Evolutionary conservation across 208 protist species (phyloP).

Genomic region (Wallacemonas sp.): DNA sequence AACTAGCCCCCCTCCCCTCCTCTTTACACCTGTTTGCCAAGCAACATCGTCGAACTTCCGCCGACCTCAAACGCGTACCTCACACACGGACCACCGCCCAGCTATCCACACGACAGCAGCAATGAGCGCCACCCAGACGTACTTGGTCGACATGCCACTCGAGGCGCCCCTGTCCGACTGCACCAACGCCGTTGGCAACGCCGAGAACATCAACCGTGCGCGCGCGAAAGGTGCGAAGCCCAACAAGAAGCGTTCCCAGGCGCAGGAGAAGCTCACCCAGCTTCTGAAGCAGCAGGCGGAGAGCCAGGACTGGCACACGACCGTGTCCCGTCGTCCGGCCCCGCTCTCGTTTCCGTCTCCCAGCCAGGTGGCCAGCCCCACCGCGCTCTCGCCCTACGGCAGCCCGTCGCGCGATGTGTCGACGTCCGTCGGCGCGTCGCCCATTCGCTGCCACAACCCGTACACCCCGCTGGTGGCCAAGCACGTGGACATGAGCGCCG

Average conservation of each 20-base stretch:
- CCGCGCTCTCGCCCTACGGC: not conserved
- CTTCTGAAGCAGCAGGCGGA: not conserved
- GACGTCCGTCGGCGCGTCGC: conserved; percentile 14
- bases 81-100: not conserved
- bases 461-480: conserved; percentile 49
- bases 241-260: conserved; percentile 16
- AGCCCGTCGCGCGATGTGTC: not conserved
- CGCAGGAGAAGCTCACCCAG: conserved; percentile 7
- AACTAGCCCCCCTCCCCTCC: no score
- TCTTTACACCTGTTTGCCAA: no score
- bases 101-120: not conserved
- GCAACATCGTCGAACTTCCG: no score
- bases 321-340: not conserved
- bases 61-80: not conserved
- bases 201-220: conserved; percentile 65
- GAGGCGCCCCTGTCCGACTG: conserved; percentile 65
- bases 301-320: not conserved
- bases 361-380: not conserved
- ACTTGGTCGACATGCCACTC: not conserved
- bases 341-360: conserved; percentile 1
- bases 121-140: conserved; percentile 11
- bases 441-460: conserved; percentile 45
- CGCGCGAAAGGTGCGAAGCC: conserved; percentile 17
- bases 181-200: conserved; percentile 75
- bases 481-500: conserved; percentile 29